These are phyloP conservation scores for Trypanosoma boissoni DNA, from an alignment of 208 protist genomes.

Conservation along the genomic window DNA sequence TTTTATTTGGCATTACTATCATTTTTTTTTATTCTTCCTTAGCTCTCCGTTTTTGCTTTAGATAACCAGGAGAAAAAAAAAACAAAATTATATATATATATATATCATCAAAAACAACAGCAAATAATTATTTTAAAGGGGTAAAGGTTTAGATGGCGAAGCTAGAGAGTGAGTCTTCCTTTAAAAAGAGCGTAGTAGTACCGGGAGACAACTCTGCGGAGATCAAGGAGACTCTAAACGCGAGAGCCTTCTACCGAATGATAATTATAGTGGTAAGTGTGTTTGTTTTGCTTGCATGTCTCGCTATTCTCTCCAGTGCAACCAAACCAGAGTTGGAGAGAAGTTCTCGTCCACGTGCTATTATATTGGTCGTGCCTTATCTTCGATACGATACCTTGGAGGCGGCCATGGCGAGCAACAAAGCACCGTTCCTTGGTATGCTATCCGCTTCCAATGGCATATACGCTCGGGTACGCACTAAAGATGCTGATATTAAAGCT, in stretches of 20 bases:
- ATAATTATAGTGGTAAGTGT: conserved; percentile 59
- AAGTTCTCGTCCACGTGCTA: conserved; percentile 14
- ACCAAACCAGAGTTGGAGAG: conserved; percentile 32
- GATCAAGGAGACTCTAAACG: conserved; percentile 66
- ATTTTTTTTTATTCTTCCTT: conserved; percentile 8
- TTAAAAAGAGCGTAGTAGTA: conserved; percentile 41
- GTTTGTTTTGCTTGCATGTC: conserved; percentile 55
- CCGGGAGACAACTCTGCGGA: conserved; percentile 63
- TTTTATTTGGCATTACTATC: not conserved
- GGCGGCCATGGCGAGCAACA: conserved; percentile 50
- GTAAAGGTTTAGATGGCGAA: not conserved
- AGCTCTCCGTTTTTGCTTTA: too few species aligned
- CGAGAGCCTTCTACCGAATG: conserved; percentile 52
- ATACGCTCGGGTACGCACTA: conserved; percentile 27
- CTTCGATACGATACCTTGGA: conserved; percentile 30
- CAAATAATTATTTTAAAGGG: not conserved
- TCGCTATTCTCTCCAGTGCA: conserved; percentile 61
- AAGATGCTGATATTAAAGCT: not conserved
- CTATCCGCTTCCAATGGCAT: conserved; percentile 36
- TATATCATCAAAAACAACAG: conserved; percentile 1
- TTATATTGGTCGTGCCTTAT: conserved; percentile 51
- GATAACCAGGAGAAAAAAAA: not conserved
- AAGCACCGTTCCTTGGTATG: conserved; percentile 57
- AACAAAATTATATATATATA: not conserved
- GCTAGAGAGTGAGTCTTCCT: conserved; percentile 12